Evolutionary conservation across 2,329 filamentous ascomycete species (phyloP).

Genomic region (Aaosphaeria pasadenensis): DNA sequence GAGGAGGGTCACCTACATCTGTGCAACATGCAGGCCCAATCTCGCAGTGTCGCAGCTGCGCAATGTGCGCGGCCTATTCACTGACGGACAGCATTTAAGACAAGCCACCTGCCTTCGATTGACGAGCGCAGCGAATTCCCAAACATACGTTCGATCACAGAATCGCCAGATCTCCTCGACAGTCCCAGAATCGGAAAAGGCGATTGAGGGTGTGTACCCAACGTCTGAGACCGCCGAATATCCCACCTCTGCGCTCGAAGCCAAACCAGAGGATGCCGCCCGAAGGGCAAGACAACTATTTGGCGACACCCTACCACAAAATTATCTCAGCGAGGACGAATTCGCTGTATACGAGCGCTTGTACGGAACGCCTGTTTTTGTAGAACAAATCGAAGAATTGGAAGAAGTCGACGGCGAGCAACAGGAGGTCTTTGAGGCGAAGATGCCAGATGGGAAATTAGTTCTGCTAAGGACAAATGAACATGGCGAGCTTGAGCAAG

Average conservation of each 20-base stretch:
- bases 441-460: slow-evolving; percentile 26
- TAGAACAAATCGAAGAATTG: slow-evolving; percentile 57
- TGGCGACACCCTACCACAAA: slow-evolving; percentile 71
- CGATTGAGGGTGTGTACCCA: too few relatives aligned
- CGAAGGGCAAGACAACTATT: slow-evolving; percentile 71
- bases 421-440: slow-evolving; percentile 41
- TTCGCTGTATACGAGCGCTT: slow-evolving; percentile 73
- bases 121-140: too few relatives aligned
- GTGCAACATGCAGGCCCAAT: slow-evolving; percentile 31
- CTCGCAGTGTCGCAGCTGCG: slow-evolving; percentile 23
- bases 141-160: too few relatives aligned
- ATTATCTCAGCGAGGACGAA: slow-evolving; percentile 67
- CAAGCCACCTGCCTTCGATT: too few relatives aligned
- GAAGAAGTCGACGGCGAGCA: slow-evolving; percentile 45
- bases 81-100: too few relatives aligned
- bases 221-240: not conserved
- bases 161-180: too few relatives aligned
- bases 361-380: slow-evolving; percentile 69
- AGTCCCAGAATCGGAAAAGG: too few relatives aligned
- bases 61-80: slow-evolving; percentile 5
- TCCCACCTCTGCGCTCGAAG: not conserved
- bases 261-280: slow-evolving; percentile 60
- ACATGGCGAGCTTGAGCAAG: slow-evolving; percentile 60
- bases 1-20: slow-evolving; percentile 25
- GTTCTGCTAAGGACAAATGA: slow-evolving; percentile 54